Evolutionary conservation across 2,329 filamentous ascomycete species (phyloP).

Genomic region (Polytolypa hystricis): DNA sequence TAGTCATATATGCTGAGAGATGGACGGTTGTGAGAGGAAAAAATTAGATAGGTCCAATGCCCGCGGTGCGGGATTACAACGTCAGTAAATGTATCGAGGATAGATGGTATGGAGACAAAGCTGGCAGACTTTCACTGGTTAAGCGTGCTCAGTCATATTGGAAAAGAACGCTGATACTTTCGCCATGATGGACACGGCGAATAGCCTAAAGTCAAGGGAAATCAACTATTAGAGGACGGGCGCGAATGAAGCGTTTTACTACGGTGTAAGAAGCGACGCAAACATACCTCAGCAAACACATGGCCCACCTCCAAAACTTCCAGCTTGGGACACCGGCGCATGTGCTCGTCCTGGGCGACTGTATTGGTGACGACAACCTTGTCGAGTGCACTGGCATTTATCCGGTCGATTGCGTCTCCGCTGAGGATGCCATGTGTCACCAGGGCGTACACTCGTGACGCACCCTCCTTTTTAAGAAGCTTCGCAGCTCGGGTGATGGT

Average conservation of each 20-base stretch:
- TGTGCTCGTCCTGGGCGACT: conserved; percentile 77
- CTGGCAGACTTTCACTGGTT: no score
- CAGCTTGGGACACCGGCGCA: conserved; percentile 68
- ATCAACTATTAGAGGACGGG: not conserved
- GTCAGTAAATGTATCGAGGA: not conserved
- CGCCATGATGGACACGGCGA: conserved; percentile 88
- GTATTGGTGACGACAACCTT: conserved; percentile 94
- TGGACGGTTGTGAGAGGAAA: not conserved
- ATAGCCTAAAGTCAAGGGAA: conserved; percentile 52
- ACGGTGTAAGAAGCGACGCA: not conserved
- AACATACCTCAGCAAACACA: conserved; percentile 72
- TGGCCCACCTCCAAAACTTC: conserved; percentile 81
- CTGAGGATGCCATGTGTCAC: conserved; percentile 92
- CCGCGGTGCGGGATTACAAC: not conserved
- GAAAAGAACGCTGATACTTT: conserved; percentile 94
- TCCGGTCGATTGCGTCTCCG: conserved; percentile 84
- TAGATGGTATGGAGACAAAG: not conserved
- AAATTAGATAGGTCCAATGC: not conserved
- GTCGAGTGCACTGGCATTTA: conserved; percentile 87
- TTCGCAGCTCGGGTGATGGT: conserved; percentile 95
- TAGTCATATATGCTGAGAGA: conserved; percentile 2
- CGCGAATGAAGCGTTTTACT: not conserved
- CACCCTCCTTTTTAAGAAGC: conserved; percentile 85
- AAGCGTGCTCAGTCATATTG: conserved; percentile 53
- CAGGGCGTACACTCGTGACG: conserved; percentile 80